Base-by-base conservation (phyloP, 495 filamentous ascomycete species). In the Daldinia decipiens region DNA sequence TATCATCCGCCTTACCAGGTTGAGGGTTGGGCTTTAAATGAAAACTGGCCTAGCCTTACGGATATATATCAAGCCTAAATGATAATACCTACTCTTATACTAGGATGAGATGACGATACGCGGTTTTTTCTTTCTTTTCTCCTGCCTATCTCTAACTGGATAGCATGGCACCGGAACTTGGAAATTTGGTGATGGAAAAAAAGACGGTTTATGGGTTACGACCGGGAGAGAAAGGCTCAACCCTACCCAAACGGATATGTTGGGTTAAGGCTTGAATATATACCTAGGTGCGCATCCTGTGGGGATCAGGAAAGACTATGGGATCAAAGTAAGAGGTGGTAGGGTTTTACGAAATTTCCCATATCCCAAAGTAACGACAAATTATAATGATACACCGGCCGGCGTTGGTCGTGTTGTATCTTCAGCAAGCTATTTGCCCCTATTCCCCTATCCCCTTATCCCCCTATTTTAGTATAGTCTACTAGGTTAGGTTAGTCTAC, bases 41-140 rank as follows among this genome's bases (percentile, higher is more conserved):
- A 72, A 26, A 61, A n/a, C 15, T 72, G 70, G 70, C 60, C 70
- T n/a, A 62, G 43, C 32, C 59, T 72, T 24, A 72, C 69, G 45
- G 69, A 72, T 52, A 72, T 72, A 65, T 72, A 72, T 31, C 59
- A 65, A 43, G 40, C 70, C 43, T 72, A 59, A 72, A 66, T 26
- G 43, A 60, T 29, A 40, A 43, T 31, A 52, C 36, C 11, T 65
- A 21, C 31, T 52, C 45, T 36, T 27, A 45, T n/a, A 63, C 27
- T 24, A 31, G 51, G 21, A 39, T 38, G 17, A 55, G 34, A 64
- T 56, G 58, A 60, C 53, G 51, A 51, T 40, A 43, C 13, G 56
- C 19, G 19, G 19, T 32, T 45, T 27, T 17, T 45, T 27, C 11
- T 45, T 43, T 31, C 38, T 24, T 59, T 34, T 32, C 9, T 57